phyloP scores from a whole-genome alignment of 2,329 filamentous ascomycete species.

The Botrytis aclada region DNA sequence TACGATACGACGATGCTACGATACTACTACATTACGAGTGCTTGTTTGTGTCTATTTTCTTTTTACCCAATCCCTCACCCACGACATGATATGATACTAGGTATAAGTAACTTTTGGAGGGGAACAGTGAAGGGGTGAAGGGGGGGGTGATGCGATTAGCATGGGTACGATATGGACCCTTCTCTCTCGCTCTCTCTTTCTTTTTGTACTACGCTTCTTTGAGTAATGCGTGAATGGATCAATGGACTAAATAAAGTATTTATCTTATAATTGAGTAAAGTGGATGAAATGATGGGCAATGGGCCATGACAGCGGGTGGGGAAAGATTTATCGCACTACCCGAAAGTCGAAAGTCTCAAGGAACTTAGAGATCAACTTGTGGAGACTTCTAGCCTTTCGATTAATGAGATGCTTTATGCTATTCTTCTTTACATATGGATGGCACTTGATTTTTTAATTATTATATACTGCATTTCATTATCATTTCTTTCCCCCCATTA shows the following conservation, averaged over 20 bases:
- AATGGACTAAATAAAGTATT: background rate
- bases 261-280: background rate
- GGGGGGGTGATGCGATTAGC: slow-evolving; percentile 1
- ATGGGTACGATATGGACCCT: slow-evolving; percentile 11
- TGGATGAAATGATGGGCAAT: slow-evolving; percentile 4
- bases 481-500: background rate
- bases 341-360: slow-evolving; percentile 7
- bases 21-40: background rate
- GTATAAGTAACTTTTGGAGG: slow-evolving; percentile 8
- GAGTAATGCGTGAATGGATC: background rate
- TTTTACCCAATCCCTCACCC: slow-evolving; percentile 4
- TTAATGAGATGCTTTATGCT: slow-evolving; percentile 7
- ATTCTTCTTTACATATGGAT: background rate
- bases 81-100: slow-evolving; percentile 3
- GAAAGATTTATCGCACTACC: slow-evolving; percentile 13
- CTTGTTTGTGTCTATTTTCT: background rate
- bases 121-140: background rate
- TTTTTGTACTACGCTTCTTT: background rate
- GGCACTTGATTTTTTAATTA: background rate
- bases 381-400: slow-evolving; percentile 16
- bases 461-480: background rate
- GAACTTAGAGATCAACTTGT: slow-evolving; percentile 3
- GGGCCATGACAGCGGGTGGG: background rate
- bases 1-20: background rate
- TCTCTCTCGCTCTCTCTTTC: background rate